Percentiles rank a stretch among this genome's conserved stretches.
Conservation (phyloP, 805 yeast genomes). For the Teunomyces funiuensis region DNA sequence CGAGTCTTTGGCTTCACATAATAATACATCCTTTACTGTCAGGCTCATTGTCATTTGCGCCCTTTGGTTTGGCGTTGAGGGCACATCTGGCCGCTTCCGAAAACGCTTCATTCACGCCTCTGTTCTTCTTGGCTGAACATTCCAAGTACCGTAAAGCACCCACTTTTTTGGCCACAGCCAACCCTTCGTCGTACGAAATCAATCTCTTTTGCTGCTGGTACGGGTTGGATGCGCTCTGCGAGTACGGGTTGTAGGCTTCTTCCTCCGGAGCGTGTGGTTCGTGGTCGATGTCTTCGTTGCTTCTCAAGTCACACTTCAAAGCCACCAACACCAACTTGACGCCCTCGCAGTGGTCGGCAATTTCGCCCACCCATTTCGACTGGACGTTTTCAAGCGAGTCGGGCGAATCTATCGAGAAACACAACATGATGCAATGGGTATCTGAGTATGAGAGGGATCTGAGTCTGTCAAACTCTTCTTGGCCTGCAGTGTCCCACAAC, state of each 20-base stretch:
- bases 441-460: slow-evolving; percentile 91
- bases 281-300: slow-evolving; percentile 49
- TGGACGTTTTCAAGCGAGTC: slow-evolving; percentile 95
- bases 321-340: slow-evolving; percentile 93
- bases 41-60: slow-evolving; percentile 52
- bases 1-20: slow-evolving; percentile 24
- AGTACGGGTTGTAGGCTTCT: slow-evolving; percentile 35
- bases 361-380: slow-evolving; percentile 95
- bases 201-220: slow-evolving; percentile 47
- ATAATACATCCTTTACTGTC: slow-evolving; percentile 41
- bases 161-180: slow-evolving; percentile 85
- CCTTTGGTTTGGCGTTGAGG: slow-evolving; percentile 82
- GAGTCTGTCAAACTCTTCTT: slow-evolving; percentile 94
- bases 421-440: slow-evolving; percentile 95
- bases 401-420: slow-evolving; percentile 90
- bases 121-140: slow-evolving; percentile 93
- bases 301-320: slow-evolving; percentile 88
- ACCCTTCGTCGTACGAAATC: slow-evolving; percentile 90
- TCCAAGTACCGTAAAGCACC: slow-evolving; percentile 95
- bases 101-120: slow-evolving; percentile 99
- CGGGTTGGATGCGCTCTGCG: slow-evolving; percentile 30
- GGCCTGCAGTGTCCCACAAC: slow-evolving; percentile 99
- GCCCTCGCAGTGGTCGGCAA: slow-evolving; percentile 95
- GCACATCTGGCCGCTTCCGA: slow-evolving; percentile 99
- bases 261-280: slow-evolving; percentile 20